These are phyloP conservation scores for Podaxis sp. DNA, from an alignment of 768 basidiomycete species.

Conservation along the genomic window DNA sequence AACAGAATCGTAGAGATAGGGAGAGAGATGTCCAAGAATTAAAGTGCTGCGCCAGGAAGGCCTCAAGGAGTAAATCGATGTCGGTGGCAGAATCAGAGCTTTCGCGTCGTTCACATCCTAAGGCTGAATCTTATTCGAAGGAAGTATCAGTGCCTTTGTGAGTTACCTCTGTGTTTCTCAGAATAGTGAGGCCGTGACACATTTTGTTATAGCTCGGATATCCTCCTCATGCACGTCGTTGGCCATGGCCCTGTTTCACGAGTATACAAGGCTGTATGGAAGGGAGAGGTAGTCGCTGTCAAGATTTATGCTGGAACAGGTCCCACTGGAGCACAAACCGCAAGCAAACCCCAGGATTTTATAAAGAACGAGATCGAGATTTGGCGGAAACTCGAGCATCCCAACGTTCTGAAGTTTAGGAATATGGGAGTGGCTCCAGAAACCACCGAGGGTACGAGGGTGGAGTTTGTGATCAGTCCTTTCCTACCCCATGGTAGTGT, in stretches of 20 bases:
- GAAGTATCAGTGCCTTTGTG: background rate
- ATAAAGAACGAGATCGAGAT: slow-evolving; percentile 44
- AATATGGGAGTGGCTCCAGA: slow-evolving; percentile 60
- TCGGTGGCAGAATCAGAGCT: background rate
- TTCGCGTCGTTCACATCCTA: background rate
- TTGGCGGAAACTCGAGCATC: slow-evolving; percentile 60
- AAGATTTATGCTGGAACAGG: background rate
- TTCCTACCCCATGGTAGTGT: background rate
- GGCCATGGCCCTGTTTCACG: background rate
- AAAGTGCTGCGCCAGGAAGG: background rate
- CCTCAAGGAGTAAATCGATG: background rate
- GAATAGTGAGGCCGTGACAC: background rate
- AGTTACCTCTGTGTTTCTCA: background rate
- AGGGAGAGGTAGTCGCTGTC: background rate
- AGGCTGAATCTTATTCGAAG: background rate
- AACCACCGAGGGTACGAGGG: slow-evolving; percentile 51
- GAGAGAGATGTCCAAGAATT: background rate
- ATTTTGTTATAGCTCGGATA: background rate
- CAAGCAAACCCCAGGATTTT: background rate
- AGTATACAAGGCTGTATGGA: background rate
- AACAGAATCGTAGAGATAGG: background rate
- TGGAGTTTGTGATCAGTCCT: slow-evolving; percentile 43
- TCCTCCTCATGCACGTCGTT: background rate
- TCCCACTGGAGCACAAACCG: background rate
- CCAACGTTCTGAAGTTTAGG: slow-evolving; percentile 58